phyloP scores from a whole-genome alignment of 805 yeast genomes.

The Yueomyces sp. region DNA sequence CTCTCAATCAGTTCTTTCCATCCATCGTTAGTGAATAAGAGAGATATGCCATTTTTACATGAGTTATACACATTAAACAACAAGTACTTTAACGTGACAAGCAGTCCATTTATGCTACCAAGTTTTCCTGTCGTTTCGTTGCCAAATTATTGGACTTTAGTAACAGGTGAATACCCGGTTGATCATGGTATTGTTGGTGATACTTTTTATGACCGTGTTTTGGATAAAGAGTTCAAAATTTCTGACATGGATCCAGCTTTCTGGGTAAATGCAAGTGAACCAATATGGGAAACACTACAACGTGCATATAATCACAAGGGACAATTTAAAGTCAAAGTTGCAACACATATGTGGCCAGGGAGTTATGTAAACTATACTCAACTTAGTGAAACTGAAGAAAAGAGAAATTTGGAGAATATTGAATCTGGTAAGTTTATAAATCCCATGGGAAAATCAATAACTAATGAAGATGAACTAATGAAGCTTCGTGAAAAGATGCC shows the following conservation, averaged over 20 bases:
- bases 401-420: not conserved
- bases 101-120: conserved; percentile 71
- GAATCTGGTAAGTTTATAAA: not conserved
- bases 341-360: conserved; percentile 95
- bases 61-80: conserved; percentile 36
- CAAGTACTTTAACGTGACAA: conserved; percentile 14
- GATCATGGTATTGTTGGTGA: conserved; percentile 70
- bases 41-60: conserved; percentile 60
- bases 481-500: conserved; percentile 31
- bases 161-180: conserved; percentile 74
- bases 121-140: conserved; percentile 82
- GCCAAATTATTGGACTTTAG: conserved; percentile 85
- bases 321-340: conserved; percentile 7
- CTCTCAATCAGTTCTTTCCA: conserved; percentile 84
- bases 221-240: conserved; percentile 36
- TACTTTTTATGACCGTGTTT: conserved; percentile 34
- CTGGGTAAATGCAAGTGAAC: conserved; percentile 40
- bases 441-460: not conserved
- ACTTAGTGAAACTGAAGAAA: not conserved
- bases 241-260: not conserved
- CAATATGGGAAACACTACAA: conserved; percentile 71
- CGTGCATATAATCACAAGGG: conserved; percentile 26
- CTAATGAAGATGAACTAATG: conserved; percentile 18
- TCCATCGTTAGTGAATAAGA: conserved; percentile 64
- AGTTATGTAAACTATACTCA: conserved; percentile 44